phyloP scores from a whole-genome alignment of 75 land plant species.

The Azolla pinnata region DNA sequence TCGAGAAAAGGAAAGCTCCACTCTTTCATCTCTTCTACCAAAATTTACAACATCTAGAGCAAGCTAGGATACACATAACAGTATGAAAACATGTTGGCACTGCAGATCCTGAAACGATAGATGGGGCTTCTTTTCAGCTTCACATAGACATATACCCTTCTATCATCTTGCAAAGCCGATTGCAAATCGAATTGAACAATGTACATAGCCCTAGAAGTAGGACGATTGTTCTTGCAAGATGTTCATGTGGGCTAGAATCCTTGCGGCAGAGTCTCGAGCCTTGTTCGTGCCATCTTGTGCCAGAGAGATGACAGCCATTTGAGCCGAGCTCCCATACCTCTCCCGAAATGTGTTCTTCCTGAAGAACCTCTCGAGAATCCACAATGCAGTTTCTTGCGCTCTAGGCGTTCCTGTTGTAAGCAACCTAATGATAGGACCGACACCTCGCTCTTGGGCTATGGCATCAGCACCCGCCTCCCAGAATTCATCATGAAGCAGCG shows the following conservation, averaged over 20 bases:
- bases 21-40: too few species aligned
- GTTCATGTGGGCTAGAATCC: slow-evolving; percentile 50
- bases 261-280: slow-evolving; percentile 43
- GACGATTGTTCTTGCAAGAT: slow-evolving; percentile 60
- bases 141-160: too few species aligned
- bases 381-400: slow-evolving; percentile 40
- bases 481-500: slow-evolving; percentile 37
- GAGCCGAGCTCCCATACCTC: slow-evolving; percentile 45
- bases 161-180: too few species aligned
- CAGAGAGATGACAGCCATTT: slow-evolving; percentile 51
- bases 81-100: too few species aligned
- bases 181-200: too few species aligned
- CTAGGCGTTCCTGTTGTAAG: slow-evolving; percentile 24
- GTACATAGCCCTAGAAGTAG: slow-evolving; percentile 39
- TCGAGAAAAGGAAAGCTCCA: too few species aligned
- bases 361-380: slow-evolving; percentile 50
- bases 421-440: slow-evolving; percentile 34
- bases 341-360: slow-evolving; percentile 29
- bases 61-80: too few species aligned
- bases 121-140: too few species aligned
- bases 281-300: slow-evolving; percentile 43
- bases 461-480: slow-evolving; percentile 41
- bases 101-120: too few species aligned
- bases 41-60: too few species aligned
- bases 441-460: slow-evolving; percentile 41